phyloP scores from a whole-genome alignment of 768 basidiomycete genomes.

The Calvatia gigantea region DNA sequence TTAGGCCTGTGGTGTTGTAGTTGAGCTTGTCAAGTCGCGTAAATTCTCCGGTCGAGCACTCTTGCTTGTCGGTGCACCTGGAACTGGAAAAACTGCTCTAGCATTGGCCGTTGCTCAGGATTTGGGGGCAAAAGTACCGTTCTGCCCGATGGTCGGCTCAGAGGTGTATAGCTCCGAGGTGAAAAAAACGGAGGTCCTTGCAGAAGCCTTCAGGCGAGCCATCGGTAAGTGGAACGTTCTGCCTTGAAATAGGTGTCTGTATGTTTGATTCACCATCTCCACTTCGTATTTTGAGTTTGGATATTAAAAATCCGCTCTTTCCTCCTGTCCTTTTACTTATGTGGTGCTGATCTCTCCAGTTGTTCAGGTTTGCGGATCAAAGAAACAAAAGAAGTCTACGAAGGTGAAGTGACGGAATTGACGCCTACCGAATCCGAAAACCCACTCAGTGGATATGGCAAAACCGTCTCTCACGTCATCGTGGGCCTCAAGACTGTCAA shows the following conservation, averaged over 20 bases:
- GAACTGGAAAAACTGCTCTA: conserved; percentile 97
- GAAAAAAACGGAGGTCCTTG: conserved; percentile 98
- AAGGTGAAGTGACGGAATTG: conserved; percentile 96
- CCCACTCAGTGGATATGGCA: conserved; percentile 95
- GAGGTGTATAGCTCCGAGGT: conserved; percentile 98
- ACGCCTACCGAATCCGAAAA: conserved; percentile 97
- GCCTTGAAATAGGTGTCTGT: conserved; percentile 4
- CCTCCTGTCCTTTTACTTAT: not conserved
- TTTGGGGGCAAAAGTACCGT: conserved; percentile 91
- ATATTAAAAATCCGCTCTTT: not conserved
- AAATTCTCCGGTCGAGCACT: conserved; percentile 94
- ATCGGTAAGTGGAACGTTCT: conserved; percentile 66
- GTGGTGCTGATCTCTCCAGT: conserved; percentile 7
- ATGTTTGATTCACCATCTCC: not conserved
- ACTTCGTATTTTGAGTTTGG: not conserved
- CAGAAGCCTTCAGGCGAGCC: conserved; percentile 90
- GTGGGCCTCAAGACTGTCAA: conserved; percentile 92
- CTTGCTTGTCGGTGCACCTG: conserved; percentile 90
- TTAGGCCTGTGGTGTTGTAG: conserved; percentile 88
- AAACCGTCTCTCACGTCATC: conserved; percentile 97
- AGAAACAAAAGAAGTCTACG: conserved; percentile 98
- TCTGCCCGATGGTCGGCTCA: conserved; percentile 97
- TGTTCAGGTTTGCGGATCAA: conserved; percentile 90
- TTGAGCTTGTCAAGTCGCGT: conserved; percentile 85
- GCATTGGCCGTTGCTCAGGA: conserved; percentile 96